phyloP scores from a whole-genome alignment of 1,139 yeast species.

The Arxiozyma telluris region DNA sequence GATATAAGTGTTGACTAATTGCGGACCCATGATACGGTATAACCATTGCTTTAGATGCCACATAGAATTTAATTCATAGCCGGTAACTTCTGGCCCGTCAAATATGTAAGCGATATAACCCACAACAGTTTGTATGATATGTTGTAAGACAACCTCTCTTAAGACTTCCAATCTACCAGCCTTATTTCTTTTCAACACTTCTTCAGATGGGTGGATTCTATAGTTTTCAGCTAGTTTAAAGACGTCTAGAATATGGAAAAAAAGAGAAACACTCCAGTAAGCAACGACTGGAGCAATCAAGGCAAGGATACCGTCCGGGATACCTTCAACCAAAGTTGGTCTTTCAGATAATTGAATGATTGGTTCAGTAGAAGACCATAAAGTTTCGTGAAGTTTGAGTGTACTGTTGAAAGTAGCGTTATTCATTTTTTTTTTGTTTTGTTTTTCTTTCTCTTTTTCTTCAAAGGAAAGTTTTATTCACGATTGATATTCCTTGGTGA shows the following conservation, averaged over 20 bases:
- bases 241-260: constrained; percentile 69
- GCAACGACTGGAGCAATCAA: constrained; percentile 66
- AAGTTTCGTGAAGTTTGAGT: background rate
- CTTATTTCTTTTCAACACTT: constrained; percentile 64
- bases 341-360: constrained; percentile 4
- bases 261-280: constrained; percentile 70
- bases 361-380: constrained; percentile 5
- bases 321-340: constrained; percentile 9
- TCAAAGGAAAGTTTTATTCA: background rate
- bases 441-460: background rate
- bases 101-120: constrained; percentile 49
- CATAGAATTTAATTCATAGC: constrained; percentile 58
- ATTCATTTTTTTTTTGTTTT: background rate
- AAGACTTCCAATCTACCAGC: constrained; percentile 63
- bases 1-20: constrained; percentile 32
- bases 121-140: constrained; percentile 63
- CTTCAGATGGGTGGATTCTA: constrained; percentile 87
- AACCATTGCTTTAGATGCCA: constrained; percentile 46
- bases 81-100: constrained; percentile 62
- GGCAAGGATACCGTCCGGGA: constrained; percentile 59
- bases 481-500: no score
- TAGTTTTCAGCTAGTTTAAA: constrained; percentile 69
- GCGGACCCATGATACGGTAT: constrained; percentile 14
- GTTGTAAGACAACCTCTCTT: constrained; percentile 77
- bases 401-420: constrained; percentile 2